phyloP scores from a whole-genome alignment of 2,329 filamentous ascomycete genomes.

The Helicocarpus griseus region DNA sequence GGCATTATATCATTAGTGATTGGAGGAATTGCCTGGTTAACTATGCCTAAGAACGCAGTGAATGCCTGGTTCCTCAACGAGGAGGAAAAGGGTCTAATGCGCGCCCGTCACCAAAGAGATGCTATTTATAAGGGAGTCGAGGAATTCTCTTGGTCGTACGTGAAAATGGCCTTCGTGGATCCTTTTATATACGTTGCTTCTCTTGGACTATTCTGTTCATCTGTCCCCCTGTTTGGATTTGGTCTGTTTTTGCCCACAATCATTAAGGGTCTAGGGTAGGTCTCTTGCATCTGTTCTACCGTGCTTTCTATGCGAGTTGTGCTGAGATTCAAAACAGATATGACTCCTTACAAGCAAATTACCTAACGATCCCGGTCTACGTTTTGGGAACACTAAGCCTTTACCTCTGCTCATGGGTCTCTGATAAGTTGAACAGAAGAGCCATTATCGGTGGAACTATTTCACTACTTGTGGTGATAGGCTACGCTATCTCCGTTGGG shows the following conservation, averaged over 20 bases:
- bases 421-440: constrained; percentile 24
- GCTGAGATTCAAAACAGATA: too few relatives aligned
- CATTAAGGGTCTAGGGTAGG: constrained; percentile 24
- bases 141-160: constrained; percentile 9
- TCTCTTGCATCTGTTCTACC: neutral
- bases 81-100: constrained; percentile 44
- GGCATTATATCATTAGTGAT: constrained; percentile 27
- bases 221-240: constrained; percentile 45
- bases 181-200: constrained; percentile 6
- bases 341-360: constrained; percentile 39
- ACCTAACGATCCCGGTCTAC: constrained; percentile 49
- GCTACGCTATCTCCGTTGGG: constrained; percentile 25
- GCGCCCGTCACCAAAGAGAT: constrained; percentile 32
- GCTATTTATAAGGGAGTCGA: constrained; percentile 20
- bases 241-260: constrained; percentile 50
- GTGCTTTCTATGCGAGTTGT: too few relatives aligned
- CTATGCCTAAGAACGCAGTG: constrained; percentile 38
- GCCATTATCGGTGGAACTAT: constrained; percentile 21
- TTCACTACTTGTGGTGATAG: constrained; percentile 21
- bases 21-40: constrained; percentile 35
- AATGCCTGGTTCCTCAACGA: constrained; percentile 41
- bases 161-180: constrained; percentile 13
- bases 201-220: constrained; percentile 25
- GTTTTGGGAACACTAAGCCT: constrained; percentile 40
- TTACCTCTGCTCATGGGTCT: constrained; percentile 35